phyloP scores from a whole-genome alignment of 2,329 filamentous ascomycete species.

The Penicillium sp. region DNA sequence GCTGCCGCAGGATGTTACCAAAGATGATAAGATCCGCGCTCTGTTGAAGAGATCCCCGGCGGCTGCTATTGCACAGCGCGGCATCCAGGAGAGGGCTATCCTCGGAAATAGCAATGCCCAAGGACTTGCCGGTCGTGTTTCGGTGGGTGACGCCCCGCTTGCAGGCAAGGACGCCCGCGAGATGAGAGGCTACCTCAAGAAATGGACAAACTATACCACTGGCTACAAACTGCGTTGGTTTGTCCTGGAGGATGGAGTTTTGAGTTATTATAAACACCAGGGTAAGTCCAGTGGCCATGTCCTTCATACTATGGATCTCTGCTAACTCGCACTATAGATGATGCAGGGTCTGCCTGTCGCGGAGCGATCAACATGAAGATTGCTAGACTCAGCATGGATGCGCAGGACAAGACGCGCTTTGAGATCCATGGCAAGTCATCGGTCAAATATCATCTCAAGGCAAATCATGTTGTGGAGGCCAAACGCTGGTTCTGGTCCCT shows the following conservation, averaged over 20 bases:
- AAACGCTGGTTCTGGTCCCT: constrained; percentile 99
- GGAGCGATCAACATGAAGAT: constrained; percentile 99
- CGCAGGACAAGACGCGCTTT: constrained; percentile 95
- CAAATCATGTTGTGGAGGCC: constrained; percentile 95
- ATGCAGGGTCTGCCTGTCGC: constrained; percentile 90
- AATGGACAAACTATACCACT: constrained; percentile 98
- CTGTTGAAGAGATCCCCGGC: constrained; percentile 94
- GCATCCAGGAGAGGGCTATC: constrained; percentile 95
- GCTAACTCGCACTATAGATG: constrained; percentile 52
- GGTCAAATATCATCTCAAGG: constrained; percentile 96
- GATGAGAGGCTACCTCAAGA: constrained; percentile 98
- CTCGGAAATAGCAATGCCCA: constrained; percentile 67
- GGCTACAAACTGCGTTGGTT: constrained; percentile 98
- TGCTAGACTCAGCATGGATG: constrained; percentile 88
- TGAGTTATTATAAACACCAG: constrained; percentile 99
- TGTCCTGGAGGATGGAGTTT: constrained; percentile 90
- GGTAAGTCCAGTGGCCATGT: constrained; percentile 36
- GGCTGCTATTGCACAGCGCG: constrained; percentile 86
- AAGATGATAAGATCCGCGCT: constrained; percentile 81
- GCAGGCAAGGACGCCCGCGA: constrained; percentile 84
- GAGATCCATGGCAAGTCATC: constrained; percentile 98
- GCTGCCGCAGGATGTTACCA: constrained; percentile 91
- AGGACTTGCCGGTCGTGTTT: constrained; percentile 50
- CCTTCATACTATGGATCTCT: neutral
- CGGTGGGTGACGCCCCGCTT: constrained; percentile 49